Evolutionary conservation across 371 early-diverging fungal genomes (phyloP).

Genomic region (Antonospora locustae): DNA sequence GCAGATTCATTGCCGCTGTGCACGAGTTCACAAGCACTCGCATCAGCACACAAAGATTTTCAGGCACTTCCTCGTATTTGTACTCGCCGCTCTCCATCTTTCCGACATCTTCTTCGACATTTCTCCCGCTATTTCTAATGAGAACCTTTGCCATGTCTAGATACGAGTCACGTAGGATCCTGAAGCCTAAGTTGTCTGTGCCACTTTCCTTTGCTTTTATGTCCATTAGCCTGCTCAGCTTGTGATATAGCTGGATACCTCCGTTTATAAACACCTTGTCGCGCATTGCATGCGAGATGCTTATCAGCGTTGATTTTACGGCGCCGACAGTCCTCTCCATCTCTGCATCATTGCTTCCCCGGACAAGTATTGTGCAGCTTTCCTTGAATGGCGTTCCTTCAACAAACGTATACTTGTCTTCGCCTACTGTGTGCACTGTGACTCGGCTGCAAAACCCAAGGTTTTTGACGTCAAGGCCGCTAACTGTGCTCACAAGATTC

Average conservation of each 20-base stretch:
- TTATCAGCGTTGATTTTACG: slow-evolving; percentile 87
- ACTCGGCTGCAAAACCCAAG: slow-evolving; percentile 82
- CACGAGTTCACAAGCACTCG: slow-evolving; percentile 62
- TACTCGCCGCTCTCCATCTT: slow-evolving; percentile 19
- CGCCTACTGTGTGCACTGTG: slow-evolving; percentile 85
- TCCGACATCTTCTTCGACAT: slow-evolving; percentile 30
- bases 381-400: slow-evolving; percentile 67
- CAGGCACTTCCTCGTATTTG: slow-evolving; percentile 76
- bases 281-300: slow-evolving; percentile 85
- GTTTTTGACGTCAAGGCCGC: slow-evolving; percentile 69
- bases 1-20: slow-evolving; percentile 83
- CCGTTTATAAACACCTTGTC: slow-evolving; percentile 78
- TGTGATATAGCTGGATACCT: slow-evolving; percentile 83
- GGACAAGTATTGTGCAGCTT: slow-evolving; percentile 83
- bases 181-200: slow-evolving; percentile 26
- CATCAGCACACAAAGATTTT: slow-evolving; percentile 83
- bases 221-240: slow-evolving; percentile 32
- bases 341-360: slow-evolving; percentile 83
- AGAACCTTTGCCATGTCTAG: slow-evolving; percentile 32
- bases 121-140: slow-evolving; percentile 33
- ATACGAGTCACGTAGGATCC: slow-evolving; percentile 27
- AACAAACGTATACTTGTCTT: slow-evolving; percentile 96
- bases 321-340: slow-evolving; percentile 86
- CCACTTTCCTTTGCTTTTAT: slow-evolving; percentile 9
- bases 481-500: slow-evolving; percentile 81